Evolutionary conservation across 1,284 basidiomycete species (phyloP).

Genomic region (Apiotrichum montevideense): DNA sequence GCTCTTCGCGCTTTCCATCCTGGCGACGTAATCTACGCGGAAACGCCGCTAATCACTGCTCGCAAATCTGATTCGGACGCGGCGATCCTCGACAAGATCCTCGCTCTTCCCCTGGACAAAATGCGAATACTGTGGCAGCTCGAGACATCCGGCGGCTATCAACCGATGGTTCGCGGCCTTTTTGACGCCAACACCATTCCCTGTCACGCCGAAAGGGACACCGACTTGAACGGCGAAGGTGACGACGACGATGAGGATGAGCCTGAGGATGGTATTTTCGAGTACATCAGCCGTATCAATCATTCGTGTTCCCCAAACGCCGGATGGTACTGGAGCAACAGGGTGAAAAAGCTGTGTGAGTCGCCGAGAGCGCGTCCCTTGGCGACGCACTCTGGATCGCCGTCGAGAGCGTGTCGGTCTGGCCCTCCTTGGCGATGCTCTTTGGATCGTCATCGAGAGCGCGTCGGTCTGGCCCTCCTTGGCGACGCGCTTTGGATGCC

Average conservation of each 20-base stretch:
- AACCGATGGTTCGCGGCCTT: not conserved
- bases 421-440: not conserved
- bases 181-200: conserved; percentile 8
- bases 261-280: conserved; percentile 16
- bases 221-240: not conserved
- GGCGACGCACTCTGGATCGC: too few relatives aligned
- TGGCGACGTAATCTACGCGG: not conserved
- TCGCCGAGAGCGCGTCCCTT: too few relatives aligned
- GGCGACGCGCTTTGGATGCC: not conserved
- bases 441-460: too few relatives aligned
- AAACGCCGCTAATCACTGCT: not conserved
- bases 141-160: not conserved
- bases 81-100: not conserved
- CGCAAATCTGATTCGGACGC: not conserved
- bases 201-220: not conserved
- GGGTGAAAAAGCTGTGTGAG: conserved; percentile 9
- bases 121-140: not conserved
- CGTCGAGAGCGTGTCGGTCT: too few relatives aligned
- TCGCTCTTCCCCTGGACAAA: not conserved
- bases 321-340: conserved; percentile 23
- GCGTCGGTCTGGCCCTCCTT: not conserved
- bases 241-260: not conserved
- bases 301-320: conserved; percentile 26
- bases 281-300: conserved; percentile 20
- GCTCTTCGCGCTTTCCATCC: not conserved